Evolutionary conservation across 2,329 filamentous ascomycete species (phyloP).

Genomic region (Colletotrichum sp.): DNA sequence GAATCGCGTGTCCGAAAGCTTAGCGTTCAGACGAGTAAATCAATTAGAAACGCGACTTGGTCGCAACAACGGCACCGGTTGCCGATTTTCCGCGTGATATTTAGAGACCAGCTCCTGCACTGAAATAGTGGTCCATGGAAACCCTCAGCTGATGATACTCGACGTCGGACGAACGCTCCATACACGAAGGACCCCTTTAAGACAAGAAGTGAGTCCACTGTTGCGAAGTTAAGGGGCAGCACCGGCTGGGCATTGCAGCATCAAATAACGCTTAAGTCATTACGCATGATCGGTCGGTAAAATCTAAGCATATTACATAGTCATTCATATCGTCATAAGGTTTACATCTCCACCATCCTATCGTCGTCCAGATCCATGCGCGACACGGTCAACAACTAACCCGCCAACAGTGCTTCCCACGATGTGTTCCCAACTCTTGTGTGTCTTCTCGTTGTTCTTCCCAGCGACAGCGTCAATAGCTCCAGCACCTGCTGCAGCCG

Average conservation of each 20-base stretch:
- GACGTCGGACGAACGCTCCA: neutral
- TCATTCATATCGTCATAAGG: neutral
- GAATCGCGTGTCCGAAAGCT: neutral
- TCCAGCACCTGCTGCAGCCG: slow-evolving; percentile 8
- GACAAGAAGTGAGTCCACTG: neutral
- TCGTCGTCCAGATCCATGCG: neutral
- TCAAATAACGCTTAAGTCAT: neutral
- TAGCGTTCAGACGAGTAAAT: neutral
- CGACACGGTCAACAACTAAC: neutral
- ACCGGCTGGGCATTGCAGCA: rapidly evolving
- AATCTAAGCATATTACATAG: neutral
- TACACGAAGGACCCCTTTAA: neutral
- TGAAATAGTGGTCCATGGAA: neutral
- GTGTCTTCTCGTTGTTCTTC: neutral
- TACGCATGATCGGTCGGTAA: neutral
- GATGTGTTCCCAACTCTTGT: slow-evolving; percentile 1
- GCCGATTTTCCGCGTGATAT: neutral
- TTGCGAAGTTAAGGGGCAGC: neutral
- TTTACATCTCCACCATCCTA: neutral
- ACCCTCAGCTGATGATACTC: neutral
- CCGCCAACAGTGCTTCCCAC: neutral
- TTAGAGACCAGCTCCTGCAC: neutral
- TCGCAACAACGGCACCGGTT: neutral
- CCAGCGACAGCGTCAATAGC: neutral
- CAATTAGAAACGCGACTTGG: neutral